Percentiles rank a stretch among this genome's conserved stretches.
These are phyloP conservation scores for Ophiocordyceps camponoti-saundersi DNA, from an alignment of 2,329 filamentous ascomycete genomes.

Conservation along the genomic window DNA sequence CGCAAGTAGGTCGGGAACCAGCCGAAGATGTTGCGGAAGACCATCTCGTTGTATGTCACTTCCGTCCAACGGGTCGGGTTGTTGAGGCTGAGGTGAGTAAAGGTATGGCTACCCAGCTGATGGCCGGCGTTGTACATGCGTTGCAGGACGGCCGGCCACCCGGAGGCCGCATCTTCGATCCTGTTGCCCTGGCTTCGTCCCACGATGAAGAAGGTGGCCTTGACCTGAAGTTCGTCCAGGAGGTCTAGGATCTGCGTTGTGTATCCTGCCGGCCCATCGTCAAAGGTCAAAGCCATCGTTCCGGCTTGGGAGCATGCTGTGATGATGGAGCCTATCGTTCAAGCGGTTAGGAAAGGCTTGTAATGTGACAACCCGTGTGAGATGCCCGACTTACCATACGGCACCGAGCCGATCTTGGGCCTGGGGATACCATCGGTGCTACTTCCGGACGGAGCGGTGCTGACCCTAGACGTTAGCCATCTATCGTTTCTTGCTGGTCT, in stretches of 20 bases:
- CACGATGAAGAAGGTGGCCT: conserved; percentile 24
- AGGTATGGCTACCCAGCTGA: conserved; percentile 29
- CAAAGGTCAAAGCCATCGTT: conserved; percentile 26
- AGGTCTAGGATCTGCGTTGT: conserved; percentile 18
- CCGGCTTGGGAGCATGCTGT: conserved; percentile 14
- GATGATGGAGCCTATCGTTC: background rate
- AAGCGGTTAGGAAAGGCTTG: no score
- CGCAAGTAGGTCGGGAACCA: conserved; percentile 25
- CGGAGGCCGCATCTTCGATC: conserved; percentile 19
- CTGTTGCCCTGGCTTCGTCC: conserved; percentile 23
- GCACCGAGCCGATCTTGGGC: background rate
- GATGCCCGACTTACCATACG: background rate
- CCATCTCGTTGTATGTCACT: conserved; percentile 26
- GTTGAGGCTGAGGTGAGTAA: conserved; percentile 27
- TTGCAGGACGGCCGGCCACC: conserved; percentile 18
- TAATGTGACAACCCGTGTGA: no score
- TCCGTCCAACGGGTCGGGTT: conserved; percentile 13
- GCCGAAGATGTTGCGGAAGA: conserved; percentile 22
- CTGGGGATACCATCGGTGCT: background rate
- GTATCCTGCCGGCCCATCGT: conserved; percentile 28
- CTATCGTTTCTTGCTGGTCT: background rate
- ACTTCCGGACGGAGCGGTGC: background rate
- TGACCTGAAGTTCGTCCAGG: conserved; percentile 12
- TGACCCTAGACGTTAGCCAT: background rate
- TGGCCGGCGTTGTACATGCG: conserved; percentile 25